phyloP scores from a whole-genome alignment of 2,329 filamentous ascomycete species.

The Arthrobotrys sinensis region DNA sequence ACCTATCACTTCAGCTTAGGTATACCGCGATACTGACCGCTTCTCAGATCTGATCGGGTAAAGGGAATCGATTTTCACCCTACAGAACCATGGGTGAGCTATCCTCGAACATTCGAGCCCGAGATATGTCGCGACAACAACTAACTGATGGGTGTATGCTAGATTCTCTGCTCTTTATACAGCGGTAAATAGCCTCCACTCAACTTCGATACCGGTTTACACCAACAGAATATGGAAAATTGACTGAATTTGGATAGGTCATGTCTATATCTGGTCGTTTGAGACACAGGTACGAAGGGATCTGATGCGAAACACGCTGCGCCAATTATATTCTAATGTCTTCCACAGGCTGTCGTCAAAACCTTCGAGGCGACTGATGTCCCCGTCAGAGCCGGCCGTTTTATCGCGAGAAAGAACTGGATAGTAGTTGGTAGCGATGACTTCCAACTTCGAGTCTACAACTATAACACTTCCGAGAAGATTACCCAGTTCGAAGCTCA shows the following conservation, averaged over 20 bases:
- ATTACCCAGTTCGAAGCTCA: constrained; percentile 97
- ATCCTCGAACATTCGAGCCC: constrained; percentile 6
- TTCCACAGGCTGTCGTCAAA: constrained; percentile 84
- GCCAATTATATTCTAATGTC: constrained; percentile 62
- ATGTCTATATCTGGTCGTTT: constrained; percentile 99
- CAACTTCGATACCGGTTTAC: not conserved
- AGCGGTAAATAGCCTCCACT: constrained; percentile 76
- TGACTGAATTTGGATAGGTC: constrained; percentile 73
- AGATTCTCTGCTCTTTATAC: constrained; percentile 91
- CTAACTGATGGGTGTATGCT: constrained; percentile 37
- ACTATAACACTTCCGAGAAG: constrained; percentile 99
- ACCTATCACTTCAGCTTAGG: not conserved
- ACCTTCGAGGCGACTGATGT: constrained; percentile 99
- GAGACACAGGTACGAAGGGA: constrained; percentile 79
- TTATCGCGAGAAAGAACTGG: constrained; percentile 99
- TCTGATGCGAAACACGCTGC: not conserved
- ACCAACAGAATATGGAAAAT: constrained; percentile 22
- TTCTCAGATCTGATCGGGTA: constrained; percentile 84
- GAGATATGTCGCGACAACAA: not conserved
- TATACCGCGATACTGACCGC: constrained; percentile 11
- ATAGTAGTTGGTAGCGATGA: constrained; percentile 95
- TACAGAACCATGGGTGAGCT: constrained; percentile 89
- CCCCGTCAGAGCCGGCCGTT: constrained; percentile 94
- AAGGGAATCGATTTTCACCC: constrained; percentile 98
- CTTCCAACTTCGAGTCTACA: constrained; percentile 91